Conservation (phyloP, 202 grass and related monocot genomes). For the Panicum virgatum region DNA sequence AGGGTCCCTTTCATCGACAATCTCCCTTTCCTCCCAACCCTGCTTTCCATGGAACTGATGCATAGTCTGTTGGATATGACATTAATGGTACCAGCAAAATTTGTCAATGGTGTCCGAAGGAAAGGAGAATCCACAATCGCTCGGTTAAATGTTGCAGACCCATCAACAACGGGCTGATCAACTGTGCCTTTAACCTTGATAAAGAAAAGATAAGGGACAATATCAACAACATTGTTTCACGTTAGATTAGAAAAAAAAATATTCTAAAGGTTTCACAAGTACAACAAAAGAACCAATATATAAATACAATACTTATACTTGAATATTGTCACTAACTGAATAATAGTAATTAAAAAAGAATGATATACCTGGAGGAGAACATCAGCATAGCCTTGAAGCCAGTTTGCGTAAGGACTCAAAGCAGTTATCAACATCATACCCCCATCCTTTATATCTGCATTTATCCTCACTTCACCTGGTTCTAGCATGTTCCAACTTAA, state of each 20-base stretch:
- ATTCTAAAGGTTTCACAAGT: background rate
- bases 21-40: slow-evolving; percentile 91
- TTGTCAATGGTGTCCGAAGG: slow-evolving; percentile 78
- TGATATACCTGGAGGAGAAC: slow-evolving; percentile 83
- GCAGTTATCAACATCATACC: slow-evolving; percentile 96
- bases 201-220: slow-evolving; percentile 32
- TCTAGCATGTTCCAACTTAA: slow-evolving; percentile 94
- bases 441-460: slow-evolving; percentile 98
- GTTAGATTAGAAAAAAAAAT: slow-evolving; percentile 16
- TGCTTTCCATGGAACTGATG: slow-evolving; percentile 93
- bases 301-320: slow-evolving; percentile 28
- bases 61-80: slow-evolving; percentile 86
- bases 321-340: slow-evolving; percentile 19
- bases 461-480: slow-evolving; percentile 87
- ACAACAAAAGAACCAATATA: slow-evolving; percentile 24
- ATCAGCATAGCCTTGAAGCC: slow-evolving; percentile 98
- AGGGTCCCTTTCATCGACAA: slow-evolving; percentile 92
- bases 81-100: slow-evolving; percentile 77
- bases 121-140: slow-evolving; percentile 89
- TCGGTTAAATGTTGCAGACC: slow-evolving; percentile 93
- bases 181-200: slow-evolving; percentile 89
- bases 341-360: slow-evolving; percentile 32
- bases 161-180: slow-evolving; percentile 95
- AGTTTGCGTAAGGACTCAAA: slow-evolving; percentile 85
- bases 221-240: slow-evolving; percentile 30